phyloP scores from a whole-genome alignment of 768 basidiomycete species.

The Tubosaeta sp. region DNA sequence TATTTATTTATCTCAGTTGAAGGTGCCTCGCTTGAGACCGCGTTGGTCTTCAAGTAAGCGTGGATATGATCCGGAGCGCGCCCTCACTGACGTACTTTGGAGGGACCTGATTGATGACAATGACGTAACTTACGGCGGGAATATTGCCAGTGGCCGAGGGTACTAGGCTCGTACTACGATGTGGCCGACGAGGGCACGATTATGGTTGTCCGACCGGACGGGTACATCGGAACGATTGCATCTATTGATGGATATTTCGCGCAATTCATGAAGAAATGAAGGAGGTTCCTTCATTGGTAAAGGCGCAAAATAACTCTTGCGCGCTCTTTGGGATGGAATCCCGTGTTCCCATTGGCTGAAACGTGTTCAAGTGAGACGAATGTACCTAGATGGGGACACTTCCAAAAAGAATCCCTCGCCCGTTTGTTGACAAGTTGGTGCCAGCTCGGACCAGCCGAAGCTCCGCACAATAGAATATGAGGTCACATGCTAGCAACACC shows the following conservation, averaged over 20 bases:
- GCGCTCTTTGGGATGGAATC: too few species aligned
- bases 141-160: slow-evolving; percentile 48
- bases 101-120: slow-evolving; percentile 61
- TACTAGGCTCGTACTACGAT: slow-evolving; percentile 57
- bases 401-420: too few species aligned
- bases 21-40: slow-evolving; percentile 33
- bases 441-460: too few species aligned
- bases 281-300: neutral
- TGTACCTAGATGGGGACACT: too few species aligned
- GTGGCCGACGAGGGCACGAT: slow-evolving; percentile 26
- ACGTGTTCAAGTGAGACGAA: too few species aligned
- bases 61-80: neutral
- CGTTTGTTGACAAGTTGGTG: too few species aligned
- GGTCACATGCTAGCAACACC: too few species aligned
- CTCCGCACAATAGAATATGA: too few species aligned
- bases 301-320: too few species aligned
- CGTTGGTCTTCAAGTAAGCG: slow-evolving; percentile 44
- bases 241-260: slow-evolving; percentile 51
- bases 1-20: too few species aligned
- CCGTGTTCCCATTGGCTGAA: too few species aligned
- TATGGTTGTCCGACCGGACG: slow-evolving; percentile 34
- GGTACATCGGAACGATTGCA: slow-evolving; percentile 56
- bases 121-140: slow-evolving; percentile 40
- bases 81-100: neutral
- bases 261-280: slow-evolving; percentile 32